phyloP scores from a whole-genome alignment of 768 basidiomycete genomes.

The Boletus vermiculosoides region DNA sequence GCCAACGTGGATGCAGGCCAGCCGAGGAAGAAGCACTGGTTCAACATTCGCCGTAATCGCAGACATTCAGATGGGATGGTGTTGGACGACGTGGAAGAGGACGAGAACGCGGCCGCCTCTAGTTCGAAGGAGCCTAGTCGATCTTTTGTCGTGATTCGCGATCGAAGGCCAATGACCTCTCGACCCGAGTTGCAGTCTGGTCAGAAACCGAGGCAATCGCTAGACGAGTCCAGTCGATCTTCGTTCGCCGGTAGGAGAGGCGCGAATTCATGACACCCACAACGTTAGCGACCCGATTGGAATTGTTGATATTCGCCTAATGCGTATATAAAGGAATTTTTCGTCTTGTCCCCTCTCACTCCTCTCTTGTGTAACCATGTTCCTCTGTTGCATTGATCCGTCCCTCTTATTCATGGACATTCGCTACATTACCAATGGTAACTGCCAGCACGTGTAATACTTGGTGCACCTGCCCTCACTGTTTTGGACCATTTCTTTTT shows the following conservation, averaged over 20 bases:
- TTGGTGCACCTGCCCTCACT: conserved; percentile 16
- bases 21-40: conserved; percentile 71
- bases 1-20: conserved; percentile 43
- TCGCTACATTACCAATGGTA: conserved; percentile 26
- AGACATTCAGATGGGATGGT: conserved; percentile 57
- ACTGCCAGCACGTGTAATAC: conserved; percentile 31
- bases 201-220: conserved; percentile 28
- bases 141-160: conserved; percentile 73
- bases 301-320: conserved; percentile 16
- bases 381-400: conserved; percentile 20
- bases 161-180: conserved; percentile 41
- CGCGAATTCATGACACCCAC: conserved; percentile 24
- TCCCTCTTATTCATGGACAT: conserved; percentile 12
- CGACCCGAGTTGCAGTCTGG: conserved; percentile 22
- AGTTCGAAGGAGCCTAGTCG: conserved; percentile 40
- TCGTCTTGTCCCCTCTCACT: conserved; percentile 1
- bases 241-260: conserved; percentile 33
- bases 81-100: conserved; percentile 27
- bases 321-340: conserved; percentile 12
- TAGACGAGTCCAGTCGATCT: conserved; percentile 30
- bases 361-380: conserved; percentile 11
- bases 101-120: conserved; percentile 27
- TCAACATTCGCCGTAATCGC: conserved; percentile 56
- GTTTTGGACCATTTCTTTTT: conserved; percentile 17
- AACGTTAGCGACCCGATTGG: neutral